Base-by-base conservation (phyloP, 176 grass and related monocot genomes). In the Cenchrus fungigraminus region DNA sequence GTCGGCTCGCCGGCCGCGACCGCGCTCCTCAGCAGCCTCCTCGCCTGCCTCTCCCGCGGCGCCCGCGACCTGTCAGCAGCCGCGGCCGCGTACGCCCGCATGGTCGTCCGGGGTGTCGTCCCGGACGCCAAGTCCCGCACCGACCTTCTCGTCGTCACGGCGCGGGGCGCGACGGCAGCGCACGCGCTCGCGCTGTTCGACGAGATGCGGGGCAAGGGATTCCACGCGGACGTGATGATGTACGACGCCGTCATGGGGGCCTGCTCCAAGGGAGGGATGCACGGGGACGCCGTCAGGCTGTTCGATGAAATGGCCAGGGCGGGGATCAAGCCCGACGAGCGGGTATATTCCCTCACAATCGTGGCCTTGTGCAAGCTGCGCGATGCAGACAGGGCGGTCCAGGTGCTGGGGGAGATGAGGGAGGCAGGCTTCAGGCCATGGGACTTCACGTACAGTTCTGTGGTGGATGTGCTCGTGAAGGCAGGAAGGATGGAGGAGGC, bases 401-500 rank as follows among this genome's bases (percentile, higher is more conserved):
- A 42, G 31, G 25, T 93, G 8, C 46, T 91, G 15, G 20, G 72
- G 77, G 71, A 90, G 85, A 93, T 93, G 84, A 88, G 90, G 73
- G 45, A 45, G 50, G 82, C 67, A 12, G 91, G 93, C 31, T 83
- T 92, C 8, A 59, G 17, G 63, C 83, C 83, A 1, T 82, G 54
- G 79, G 79, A 88, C 63, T 87, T 82, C 66, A 87, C 88, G 0
- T 90, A 85, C 75, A 86, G 58, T 53, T 82, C 63, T 3, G 64
- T 95, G 29, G 89, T 90, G 32, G 82, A 76, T 68, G 87, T 82
- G 67, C 92, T 90, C 31, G 80, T 88, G 28, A 95, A 95, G 85
- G 78, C 71, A 1, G 85, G 92, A 63, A 86, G 85, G 78, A 84
- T 95, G 79, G 91, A 55, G 32, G 88, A 92, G 67, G 95, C 95